phyloP scores from a whole-genome alignment of 1,284 basidiomycete species.

The Puccinia horiana region DNA sequence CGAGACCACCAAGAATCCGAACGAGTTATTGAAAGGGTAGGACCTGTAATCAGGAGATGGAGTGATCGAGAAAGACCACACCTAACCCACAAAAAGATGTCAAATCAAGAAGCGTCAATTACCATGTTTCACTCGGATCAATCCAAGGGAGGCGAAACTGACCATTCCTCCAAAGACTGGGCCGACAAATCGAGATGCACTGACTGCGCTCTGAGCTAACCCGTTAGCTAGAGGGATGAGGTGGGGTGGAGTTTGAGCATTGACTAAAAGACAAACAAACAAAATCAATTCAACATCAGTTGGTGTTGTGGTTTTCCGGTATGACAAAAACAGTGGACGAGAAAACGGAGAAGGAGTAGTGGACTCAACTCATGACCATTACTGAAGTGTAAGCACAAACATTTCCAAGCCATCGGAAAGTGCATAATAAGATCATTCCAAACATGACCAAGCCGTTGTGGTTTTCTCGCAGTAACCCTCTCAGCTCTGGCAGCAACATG shows the following conservation, averaged over 20 bases:
- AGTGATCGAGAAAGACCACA: constrained; percentile 54
- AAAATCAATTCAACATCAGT: not conserved
- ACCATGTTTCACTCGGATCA: constrained; percentile 6
- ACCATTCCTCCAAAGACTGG: constrained; percentile 54
- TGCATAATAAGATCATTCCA: constrained; percentile 60
- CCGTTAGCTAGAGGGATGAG: constrained; percentile 60
- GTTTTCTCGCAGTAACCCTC: constrained; percentile 66
- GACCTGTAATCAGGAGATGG: constrained; percentile 52
- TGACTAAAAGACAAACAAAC: constrained; percentile 54
- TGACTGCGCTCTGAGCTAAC: constrained; percentile 59
- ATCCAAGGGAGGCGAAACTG: constrained; percentile 5
- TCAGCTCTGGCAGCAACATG: constrained; percentile 53
- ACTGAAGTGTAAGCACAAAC: constrained; percentile 59
- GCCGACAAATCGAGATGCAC: constrained; percentile 60
- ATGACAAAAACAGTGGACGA: not conserved
- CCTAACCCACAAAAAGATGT: constrained; percentile 44
- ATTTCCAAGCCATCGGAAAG: constrained; percentile 59
- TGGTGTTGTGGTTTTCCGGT: not conserved
- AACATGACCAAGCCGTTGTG: constrained; percentile 60
- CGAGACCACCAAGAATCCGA: constrained; percentile 52
- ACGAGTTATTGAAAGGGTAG: constrained; percentile 52
- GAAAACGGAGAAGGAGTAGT: not conserved
- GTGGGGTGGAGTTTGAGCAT: constrained; percentile 60
- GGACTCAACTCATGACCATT: constrained; percentile 50
- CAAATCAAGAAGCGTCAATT: not conserved